A percentile compares a stretch with the other conserved stretches of the same genome.
Evolutionary conservation across 2,329 filamentous ascomycete genomes (phyloP).

Genomic region (Epichloe gansuensis): DNA sequence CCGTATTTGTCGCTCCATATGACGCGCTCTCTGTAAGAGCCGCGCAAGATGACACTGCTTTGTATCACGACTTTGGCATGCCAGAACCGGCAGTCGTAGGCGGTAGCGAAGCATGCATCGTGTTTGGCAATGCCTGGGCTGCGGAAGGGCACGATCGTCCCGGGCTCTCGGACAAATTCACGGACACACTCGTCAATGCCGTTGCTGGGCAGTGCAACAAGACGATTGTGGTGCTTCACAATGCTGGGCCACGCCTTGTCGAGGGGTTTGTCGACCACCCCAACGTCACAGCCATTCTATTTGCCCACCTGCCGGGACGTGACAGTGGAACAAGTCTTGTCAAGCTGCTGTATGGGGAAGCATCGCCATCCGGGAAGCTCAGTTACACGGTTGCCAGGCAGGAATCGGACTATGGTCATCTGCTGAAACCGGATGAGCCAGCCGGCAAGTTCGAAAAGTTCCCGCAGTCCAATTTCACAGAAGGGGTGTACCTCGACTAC

Average conservation of each 20-base stretch:
- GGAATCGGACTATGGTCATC: constrained; percentile 40
- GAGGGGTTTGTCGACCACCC: constrained; percentile 49
- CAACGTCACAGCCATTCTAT: constrained; percentile 52
- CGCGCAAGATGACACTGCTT: constrained; percentile 40
- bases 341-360: constrained; percentile 44
- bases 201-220: constrained; percentile 48
- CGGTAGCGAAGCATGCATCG: constrained; percentile 51
- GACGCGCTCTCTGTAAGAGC: constrained; percentile 41
- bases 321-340: constrained; percentile 45
- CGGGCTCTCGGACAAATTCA: constrained; percentile 52
- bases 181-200: constrained; percentile 42
- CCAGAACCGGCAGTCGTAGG: constrained; percentile 35
- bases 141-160: constrained; percentile 59
- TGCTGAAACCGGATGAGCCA: constrained; percentile 28
- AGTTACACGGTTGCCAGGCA: constrained; percentile 50
- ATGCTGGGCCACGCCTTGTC: constrained; percentile 48
- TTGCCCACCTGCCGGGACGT: constrained; percentile 53
- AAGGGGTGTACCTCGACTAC: constrained; percentile 43
- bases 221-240: constrained; percentile 54
- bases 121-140: constrained; percentile 56
- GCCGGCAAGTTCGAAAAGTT: constrained; percentile 40
- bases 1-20: constrained; percentile 38
- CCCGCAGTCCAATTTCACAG: constrained; percentile 38
- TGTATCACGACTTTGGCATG: constrained; percentile 47
- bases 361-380: constrained; percentile 44